Evolutionary conservation across 1,284 basidiomycete species (phyloP).

Genomic region (Tylopilus sp.): DNA sequence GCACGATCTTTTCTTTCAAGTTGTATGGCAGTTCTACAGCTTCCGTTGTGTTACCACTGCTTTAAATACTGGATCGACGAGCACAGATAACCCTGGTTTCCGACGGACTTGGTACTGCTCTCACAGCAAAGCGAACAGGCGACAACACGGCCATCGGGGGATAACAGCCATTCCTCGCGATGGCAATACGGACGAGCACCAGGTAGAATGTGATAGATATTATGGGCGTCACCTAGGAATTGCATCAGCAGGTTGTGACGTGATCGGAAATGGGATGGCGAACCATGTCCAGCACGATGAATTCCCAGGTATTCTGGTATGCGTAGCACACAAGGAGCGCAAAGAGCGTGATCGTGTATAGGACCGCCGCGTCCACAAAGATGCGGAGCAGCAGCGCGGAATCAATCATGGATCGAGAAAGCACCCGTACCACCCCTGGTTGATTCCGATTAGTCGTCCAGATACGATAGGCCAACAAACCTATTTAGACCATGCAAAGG

Average conservation of each 20-base stretch:
- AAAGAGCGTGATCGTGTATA: constrained; percentile 20
- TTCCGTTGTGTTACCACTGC: neutral
- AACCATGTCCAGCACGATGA: constrained; percentile 26
- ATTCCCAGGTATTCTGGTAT: constrained; percentile 7
- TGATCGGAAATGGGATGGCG: neutral
- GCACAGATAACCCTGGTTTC: neutral
- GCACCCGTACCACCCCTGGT: constrained; percentile 9
- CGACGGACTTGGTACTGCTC: constrained; percentile 4
- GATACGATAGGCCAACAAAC: constrained; percentile 23
- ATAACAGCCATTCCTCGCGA: constrained; percentile 10
- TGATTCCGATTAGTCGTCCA: constrained; percentile 12
- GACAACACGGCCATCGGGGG: constrained; percentile 7
- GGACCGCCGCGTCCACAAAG: constrained; percentile 17
- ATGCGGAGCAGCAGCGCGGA: constrained; percentile 17
- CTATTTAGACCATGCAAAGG: constrained; percentile 4
- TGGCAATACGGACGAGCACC: constrained; percentile 20
- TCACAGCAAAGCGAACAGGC: constrained; percentile 17
- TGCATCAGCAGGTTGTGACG: neutral
- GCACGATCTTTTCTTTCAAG: neutral
- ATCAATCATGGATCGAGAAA: constrained; percentile 9
- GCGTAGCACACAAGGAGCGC: constrained; percentile 16
- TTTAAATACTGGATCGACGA: constrained; percentile 20
- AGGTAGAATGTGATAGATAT: constrained; percentile 25
- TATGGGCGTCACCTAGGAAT: constrained; percentile 16
- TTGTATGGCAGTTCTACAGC: neutral